These are phyloP conservation scores for Crithidia expoeki DNA, from an alignment of 208 protist genomes.

Conservation along the genomic window DNA sequence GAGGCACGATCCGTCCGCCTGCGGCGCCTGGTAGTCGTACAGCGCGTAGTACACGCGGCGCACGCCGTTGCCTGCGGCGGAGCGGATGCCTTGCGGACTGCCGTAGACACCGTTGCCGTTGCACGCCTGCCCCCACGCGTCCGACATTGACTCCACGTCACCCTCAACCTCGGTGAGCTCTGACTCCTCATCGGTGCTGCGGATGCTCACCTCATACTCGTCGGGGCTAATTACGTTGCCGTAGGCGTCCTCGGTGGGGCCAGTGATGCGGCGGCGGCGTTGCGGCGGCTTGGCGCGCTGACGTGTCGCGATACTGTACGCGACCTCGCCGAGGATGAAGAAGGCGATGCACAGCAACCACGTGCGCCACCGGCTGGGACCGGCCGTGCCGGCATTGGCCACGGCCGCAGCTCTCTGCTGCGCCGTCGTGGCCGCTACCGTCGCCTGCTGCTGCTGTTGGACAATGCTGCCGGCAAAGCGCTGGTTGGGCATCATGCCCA, in stretches of 20 bases:
- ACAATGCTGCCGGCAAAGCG: slow-evolving; percentile 4
- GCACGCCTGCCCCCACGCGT: slow-evolving; percentile 20
- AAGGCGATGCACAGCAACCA: slow-evolving; percentile 59
- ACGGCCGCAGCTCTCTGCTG: slow-evolving; percentile 2
- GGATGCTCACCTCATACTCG: slow-evolving; percentile 41
- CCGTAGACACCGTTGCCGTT: slow-evolving; percentile 19
- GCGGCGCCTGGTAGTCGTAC: slow-evolving; percentile 64
- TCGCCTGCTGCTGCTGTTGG: slow-evolving; percentile 26
- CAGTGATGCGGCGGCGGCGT: slow-evolving; percentile 18
- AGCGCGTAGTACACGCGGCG: slow-evolving; percentile 66
- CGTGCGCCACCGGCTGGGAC: slow-evolving; percentile 47
- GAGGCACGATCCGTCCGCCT: slow-evolving; percentile 48
- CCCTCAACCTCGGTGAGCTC: slow-evolving; percentile 9
- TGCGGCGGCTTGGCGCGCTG: slow-evolving; percentile 26
- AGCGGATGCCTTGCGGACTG: slow-evolving; percentile 10
- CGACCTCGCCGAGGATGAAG: slow-evolving; percentile 66
- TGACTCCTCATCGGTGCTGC: slow-evolving; percentile 73
- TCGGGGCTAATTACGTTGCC: slow-evolving; percentile 53
- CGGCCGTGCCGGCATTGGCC: slow-evolving; percentile 8
- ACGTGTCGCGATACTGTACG: slow-evolving; percentile 50
- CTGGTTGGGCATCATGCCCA: slow-evolving; percentile 35
- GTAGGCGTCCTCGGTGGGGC: slow-evolving; percentile 33
- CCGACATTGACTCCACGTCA: slow-evolving; percentile 31
- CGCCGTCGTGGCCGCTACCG: too few relatives aligned
- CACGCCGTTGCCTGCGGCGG: slow-evolving; percentile 8